These are phyloP conservation scores for Taphrina confusa DNA, from an alignment of 1,139 yeast genomes.

Conservation along the genomic window DNA sequence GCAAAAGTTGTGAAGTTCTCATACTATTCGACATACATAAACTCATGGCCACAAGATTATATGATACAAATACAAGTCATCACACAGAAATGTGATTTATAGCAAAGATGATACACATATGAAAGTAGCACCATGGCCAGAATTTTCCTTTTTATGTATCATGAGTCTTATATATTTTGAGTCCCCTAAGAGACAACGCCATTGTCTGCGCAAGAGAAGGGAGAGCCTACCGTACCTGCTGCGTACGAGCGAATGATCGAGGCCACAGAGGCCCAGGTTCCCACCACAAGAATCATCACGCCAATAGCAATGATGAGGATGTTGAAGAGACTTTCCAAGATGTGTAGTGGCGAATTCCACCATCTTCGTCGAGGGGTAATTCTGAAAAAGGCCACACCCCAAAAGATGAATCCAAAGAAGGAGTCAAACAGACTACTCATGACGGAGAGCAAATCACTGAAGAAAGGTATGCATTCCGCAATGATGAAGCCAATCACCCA, in stretches of 20 bases:
- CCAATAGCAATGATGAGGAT: constrained; percentile 53
- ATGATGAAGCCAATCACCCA: constrained; percentile 56
- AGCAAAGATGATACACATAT: too few species aligned
- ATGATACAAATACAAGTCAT: too few species aligned
- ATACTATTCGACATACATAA: too few species aligned
- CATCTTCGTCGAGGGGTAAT: constrained; percentile 38
- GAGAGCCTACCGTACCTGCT: constrained; percentile 54
- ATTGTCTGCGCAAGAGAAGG: constrained; percentile 56
- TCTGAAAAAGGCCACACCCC: constrained; percentile 63
- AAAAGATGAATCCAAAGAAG: constrained; percentile 65
- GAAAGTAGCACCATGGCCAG: too few species aligned
- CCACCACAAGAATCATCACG: constrained; percentile 60
- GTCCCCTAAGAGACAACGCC: constrained; percentile 42
- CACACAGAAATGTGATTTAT: too few species aligned
- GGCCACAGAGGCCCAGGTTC: constrained; percentile 58
- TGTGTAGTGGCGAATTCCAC: constrained; percentile 42
- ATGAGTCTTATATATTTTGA: background rate
- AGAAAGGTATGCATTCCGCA: constrained; percentile 66
- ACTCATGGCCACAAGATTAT: too few species aligned
- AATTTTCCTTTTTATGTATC: too few species aligned
- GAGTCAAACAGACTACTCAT: constrained; percentile 67
- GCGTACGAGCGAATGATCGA: constrained; percentile 56
- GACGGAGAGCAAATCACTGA: constrained; percentile 58
- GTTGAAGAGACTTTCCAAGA: constrained; percentile 46
- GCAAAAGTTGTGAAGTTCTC: too few species aligned